A percentile compares a stretch with the other conserved stretches of the same genome.
Conservation (phyloP, 345 rosid species). For the Lumnitzera littorea region DNA sequence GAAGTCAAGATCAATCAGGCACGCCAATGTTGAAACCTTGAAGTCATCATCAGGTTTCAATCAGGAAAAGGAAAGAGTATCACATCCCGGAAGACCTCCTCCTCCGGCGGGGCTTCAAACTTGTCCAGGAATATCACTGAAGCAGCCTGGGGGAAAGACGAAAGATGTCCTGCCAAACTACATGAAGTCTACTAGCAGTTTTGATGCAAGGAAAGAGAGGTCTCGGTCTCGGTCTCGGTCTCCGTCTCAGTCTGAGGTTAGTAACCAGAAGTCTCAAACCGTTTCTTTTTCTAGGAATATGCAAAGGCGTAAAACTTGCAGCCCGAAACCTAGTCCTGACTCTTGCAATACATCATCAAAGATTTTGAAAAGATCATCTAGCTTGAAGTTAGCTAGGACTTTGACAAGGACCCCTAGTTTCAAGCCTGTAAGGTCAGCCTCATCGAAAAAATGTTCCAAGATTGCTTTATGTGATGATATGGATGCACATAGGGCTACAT, state of each 20-base stretch:
- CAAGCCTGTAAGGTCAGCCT: constrained; percentile 36
- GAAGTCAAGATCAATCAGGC: constrained; percentile 51
- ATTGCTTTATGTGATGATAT: constrained; percentile 40
- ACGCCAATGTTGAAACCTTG: constrained; percentile 31
- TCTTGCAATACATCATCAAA: constrained; percentile 25
- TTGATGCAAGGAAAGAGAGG: constrained; percentile 70
- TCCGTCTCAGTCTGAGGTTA: constrained; percentile 23
- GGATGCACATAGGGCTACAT: constrained; percentile 57
- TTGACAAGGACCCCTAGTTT: constrained; percentile 61
- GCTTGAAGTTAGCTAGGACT: constrained; percentile 50
- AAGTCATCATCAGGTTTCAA: constrained; percentile 22
- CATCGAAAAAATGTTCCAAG: constrained; percentile 32
- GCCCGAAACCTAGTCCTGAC: constrained; percentile 24
- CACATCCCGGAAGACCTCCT: constrained; percentile 48
- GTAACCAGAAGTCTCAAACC: constrained; percentile 18
- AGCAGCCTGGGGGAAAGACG: constrained; percentile 27
- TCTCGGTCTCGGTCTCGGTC: background rate
- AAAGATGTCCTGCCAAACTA: constrained; percentile 52
- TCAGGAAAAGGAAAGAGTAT: constrained; percentile 7
- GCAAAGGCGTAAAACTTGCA: constrained; percentile 17
- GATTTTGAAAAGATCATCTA: constrained; percentile 31
- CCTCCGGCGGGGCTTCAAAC: constrained; percentile 11
- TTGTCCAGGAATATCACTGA: constrained; percentile 19
- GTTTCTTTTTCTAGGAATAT: constrained; percentile 27
- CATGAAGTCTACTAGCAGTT: constrained; percentile 85